These are phyloP conservation scores for Piloderma croceum DNA, from an alignment of 768 basidiomycete genomes.

Conservation along the genomic window DNA sequence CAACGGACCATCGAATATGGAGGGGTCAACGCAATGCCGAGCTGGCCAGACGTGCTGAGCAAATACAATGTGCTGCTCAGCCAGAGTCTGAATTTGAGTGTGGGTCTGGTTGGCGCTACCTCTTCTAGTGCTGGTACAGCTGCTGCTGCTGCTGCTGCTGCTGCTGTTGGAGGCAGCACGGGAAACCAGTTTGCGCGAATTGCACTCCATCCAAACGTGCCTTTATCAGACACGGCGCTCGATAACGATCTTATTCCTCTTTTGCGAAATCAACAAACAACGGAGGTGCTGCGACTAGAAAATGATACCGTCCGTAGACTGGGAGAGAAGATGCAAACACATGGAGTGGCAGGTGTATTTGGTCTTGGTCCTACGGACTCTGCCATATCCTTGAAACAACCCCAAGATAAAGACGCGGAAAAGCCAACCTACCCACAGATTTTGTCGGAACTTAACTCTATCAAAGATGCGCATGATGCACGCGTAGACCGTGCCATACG, in stretches of 20 bases:
- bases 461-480: conserved; percentile 65
- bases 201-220: conserved; percentile 56
- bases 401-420: conserved; percentile 20
- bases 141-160: conserved; percentile 2
- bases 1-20: conserved; percentile 59
- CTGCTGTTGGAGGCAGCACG: conserved; percentile 11
- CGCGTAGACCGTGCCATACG: conserved; percentile 74
- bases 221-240: conserved; percentile 59
- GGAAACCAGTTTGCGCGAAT: conserved; percentile 49
- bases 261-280: conserved; percentile 74
- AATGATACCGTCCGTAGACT: conserved; percentile 67
- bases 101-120: conserved; percentile 44
- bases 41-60: conserved; percentile 82
- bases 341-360: conserved; percentile 39
- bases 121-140: conserved; percentile 13
- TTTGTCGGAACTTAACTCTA: conserved; percentile 57
- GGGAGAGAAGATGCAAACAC: conserved; percentile 63
- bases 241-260: conserved; percentile 72
- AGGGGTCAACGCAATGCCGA: conserved; percentile 55
- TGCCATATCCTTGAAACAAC: conserved; percentile 25
- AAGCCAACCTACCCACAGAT: conserved; percentile 60
- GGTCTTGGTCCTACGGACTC: conserved; percentile 21
- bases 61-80: conserved; percentile 84
- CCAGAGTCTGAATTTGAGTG: conserved; percentile 74
- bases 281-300: conserved; percentile 67